phyloP scores from a whole-genome alignment of 1,139 yeast species.

The Starmera stellimalicola region DNA sequence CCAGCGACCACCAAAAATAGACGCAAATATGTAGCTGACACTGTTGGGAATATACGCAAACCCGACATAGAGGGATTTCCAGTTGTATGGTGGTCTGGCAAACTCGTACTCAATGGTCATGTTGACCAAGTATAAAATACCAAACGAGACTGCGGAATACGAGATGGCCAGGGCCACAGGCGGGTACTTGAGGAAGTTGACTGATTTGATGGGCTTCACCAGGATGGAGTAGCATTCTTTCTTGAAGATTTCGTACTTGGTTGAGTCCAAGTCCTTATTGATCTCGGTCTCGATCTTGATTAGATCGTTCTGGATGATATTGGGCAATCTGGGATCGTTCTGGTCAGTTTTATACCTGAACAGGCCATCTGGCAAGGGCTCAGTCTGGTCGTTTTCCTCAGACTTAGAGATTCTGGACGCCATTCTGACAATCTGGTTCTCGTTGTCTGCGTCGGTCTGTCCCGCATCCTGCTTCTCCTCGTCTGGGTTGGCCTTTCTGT shows the following conservation, averaged over 20 bases:
- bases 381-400: constrained; percentile 11
- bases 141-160: constrained; percentile 62
- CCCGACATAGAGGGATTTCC: constrained; percentile 58
- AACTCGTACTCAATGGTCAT: constrained; percentile 62
- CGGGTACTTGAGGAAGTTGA: constrained; percentile 52
- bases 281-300: constrained; percentile 20
- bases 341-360: constrained; percentile 21
- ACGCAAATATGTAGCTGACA: constrained; percentile 63
- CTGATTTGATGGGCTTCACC: constrained; percentile 39
- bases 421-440: constrained; percentile 8
- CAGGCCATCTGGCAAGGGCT: constrained; percentile 22
- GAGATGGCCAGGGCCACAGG: constrained; percentile 60
- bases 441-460: constrained; percentile 10
- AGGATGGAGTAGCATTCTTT: constrained; percentile 29
- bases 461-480: constrained; percentile 10
- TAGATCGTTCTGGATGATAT: constrained; percentile 20
- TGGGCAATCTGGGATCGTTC: constrained; percentile 17
- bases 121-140: constrained; percentile 63
- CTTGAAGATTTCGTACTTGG: constrained; percentile 11
- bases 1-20: constrained; percentile 73
- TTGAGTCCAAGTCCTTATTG: constrained; percentile 17
- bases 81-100: constrained; percentile 59
- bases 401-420: constrained; percentile 12
- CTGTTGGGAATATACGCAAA: constrained; percentile 78
- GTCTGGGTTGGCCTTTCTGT: constrained; percentile 6